Percentiles rank a stretch among this genome's conserved stretches.
Evolutionary conservation across 2,329 filamentous ascomycete genomes (phyloP).

Genomic region (Colletotrichum navitas): DNA sequence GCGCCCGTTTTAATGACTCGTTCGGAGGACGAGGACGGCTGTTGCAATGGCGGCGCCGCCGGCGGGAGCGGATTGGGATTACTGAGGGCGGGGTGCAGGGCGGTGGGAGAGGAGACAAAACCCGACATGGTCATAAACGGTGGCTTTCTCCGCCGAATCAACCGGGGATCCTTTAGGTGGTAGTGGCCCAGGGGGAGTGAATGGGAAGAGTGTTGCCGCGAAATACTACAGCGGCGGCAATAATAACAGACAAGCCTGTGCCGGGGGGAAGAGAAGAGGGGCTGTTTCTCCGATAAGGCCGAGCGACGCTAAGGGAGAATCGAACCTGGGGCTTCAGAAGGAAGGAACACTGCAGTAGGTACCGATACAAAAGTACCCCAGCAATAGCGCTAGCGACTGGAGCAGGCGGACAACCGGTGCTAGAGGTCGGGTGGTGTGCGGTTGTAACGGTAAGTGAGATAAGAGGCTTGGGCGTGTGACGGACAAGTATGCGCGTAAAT

Average conservation of each 20-base stretch:
- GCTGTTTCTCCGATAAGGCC: slow-evolving; percentile 20
- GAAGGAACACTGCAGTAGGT: not conserved
- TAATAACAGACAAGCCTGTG: slow-evolving; percentile 1
- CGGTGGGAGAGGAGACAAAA: slow-evolving; percentile 58
- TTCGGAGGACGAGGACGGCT: slow-evolving; percentile 14
- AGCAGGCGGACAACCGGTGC: slow-evolving; percentile 21
- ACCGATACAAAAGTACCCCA: not conserved
- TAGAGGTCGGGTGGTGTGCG: not conserved
- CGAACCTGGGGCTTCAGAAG: not conserved
- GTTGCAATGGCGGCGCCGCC: slow-evolving; percentile 40
- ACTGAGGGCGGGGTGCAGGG: slow-evolving; percentile 65
- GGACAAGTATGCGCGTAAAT: not conserved
- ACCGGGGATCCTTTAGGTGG: slow-evolving; percentile 12
- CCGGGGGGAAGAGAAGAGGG: not conserved
- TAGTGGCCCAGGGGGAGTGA: not conserved
- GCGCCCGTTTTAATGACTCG: slow-evolving; percentile 46
- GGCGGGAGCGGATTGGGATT: slow-evolving; percentile 49
- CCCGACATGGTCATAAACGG: slow-evolving; percentile 46
- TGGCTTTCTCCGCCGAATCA: slow-evolving; percentile 34
- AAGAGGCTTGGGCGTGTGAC: not conserved
- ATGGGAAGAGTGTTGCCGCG: not conserved
- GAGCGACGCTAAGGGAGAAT: slow-evolving; percentile 15
- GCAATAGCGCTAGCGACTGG: slow-evolving; percentile 5
- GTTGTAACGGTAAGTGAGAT: not conserved
- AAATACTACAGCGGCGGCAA: slow-evolving; percentile 11